A percentile compares a stretch with the other conserved stretches of the same genome.
These are phyloP conservation scores for Nannizziopsis arthrosporioides DNA, from an alignment of 2,329 filamentous ascomycete species.

Conservation along the genomic window DNA sequence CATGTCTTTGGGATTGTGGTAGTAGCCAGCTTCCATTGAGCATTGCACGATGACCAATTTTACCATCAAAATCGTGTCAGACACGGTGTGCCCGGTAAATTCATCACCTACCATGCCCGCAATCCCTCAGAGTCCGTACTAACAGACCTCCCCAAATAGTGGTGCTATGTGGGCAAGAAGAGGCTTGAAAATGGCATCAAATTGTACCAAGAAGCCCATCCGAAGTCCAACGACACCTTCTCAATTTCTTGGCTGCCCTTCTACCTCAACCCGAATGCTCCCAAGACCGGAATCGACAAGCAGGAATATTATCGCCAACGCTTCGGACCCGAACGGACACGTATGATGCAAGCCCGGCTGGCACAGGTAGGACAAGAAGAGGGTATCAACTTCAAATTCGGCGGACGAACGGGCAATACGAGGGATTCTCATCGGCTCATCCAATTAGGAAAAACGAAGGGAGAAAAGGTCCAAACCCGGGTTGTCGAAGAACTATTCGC, in stretches of 20 bases:
- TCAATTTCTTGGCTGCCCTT: constrained; percentile 64
- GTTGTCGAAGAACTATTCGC: constrained; percentile 54
- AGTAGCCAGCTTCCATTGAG: background rate
- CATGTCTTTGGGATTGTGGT: no score
- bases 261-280: constrained; percentile 60
- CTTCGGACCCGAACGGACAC: constrained; percentile 51
- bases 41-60: constrained; percentile 55
- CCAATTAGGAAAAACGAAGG: constrained; percentile 52
- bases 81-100: constrained; percentile 59
- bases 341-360: constrained; percentile 49
- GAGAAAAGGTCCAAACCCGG: constrained; percentile 42
- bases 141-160: constrained; percentile 18
- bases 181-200: constrained; percentile 61
- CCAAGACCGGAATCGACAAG: constrained; percentile 43
- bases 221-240: constrained; percentile 53
- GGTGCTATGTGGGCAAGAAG: constrained; percentile 70
- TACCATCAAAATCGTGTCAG: constrained; percentile 66
- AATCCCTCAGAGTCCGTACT: background rate
- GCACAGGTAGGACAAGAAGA: constrained; percentile 47
- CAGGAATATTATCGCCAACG: constrained; percentile 48
- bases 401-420: constrained; percentile 62
- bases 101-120: background rate
- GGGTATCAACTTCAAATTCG: constrained; percentile 62
- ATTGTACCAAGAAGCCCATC: constrained; percentile 51
- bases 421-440: constrained; percentile 68